Conservation (phyloP, 257 asterid genomes). For the Nicotiana tabacum region DNA sequence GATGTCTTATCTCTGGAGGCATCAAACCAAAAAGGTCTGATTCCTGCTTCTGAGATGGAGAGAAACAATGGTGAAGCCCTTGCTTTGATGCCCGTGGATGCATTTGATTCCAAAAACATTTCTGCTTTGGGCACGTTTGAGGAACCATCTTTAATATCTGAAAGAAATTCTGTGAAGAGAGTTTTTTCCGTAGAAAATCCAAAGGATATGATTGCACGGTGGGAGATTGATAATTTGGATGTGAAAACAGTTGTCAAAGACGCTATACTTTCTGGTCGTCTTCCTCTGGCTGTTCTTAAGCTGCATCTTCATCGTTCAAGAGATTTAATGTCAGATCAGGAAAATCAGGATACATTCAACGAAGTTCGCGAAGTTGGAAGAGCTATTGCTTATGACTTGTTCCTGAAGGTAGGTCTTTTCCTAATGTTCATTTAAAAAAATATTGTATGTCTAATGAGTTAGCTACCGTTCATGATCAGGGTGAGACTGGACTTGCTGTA, state of each 20-base stretch:
- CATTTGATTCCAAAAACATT: slow-evolving; percentile 23
- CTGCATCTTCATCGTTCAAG: slow-evolving; percentile 73
- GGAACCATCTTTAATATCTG: slow-evolving; percentile 45
- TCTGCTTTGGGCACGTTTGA: slow-evolving; percentile 31
- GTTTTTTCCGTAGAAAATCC: slow-evolving; percentile 59
- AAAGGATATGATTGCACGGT: slow-evolving; percentile 87
- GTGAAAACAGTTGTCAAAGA: slow-evolving; percentile 78
- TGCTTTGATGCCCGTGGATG: slow-evolving; percentile 60
- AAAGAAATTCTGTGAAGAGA: slow-evolving; percentile 40
- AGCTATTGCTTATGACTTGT: slow-evolving; percentile 80
- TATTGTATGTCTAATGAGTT: slow-evolving; percentile 22
- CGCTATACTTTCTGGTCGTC: slow-evolving; percentile 89
- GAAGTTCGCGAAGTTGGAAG: slow-evolving; percentile 89
- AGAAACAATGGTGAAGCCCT: slow-evolving; percentile 38
- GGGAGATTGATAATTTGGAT: slow-evolving; percentile 83
- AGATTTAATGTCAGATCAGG: slow-evolving; percentile 50
- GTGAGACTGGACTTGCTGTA: slow-evolving; percentile 84
- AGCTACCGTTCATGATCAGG: slow-evolving; percentile 42
- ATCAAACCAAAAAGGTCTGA: slow-evolving; percentile 31
- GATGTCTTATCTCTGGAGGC: slow-evolving; percentile 36
- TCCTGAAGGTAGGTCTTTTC: slow-evolving; percentile 64
- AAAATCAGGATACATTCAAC: slow-evolving; percentile 64
- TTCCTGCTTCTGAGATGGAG: slow-evolving; percentile 43
- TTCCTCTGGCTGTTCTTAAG: slow-evolving; percentile 93
- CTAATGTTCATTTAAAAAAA: slow-evolving; percentile 11